These are phyloP conservation scores for Capronia americana DNA, from an alignment of 2,329 filamentous ascomycete genomes.

Conservation along the genomic window DNA sequence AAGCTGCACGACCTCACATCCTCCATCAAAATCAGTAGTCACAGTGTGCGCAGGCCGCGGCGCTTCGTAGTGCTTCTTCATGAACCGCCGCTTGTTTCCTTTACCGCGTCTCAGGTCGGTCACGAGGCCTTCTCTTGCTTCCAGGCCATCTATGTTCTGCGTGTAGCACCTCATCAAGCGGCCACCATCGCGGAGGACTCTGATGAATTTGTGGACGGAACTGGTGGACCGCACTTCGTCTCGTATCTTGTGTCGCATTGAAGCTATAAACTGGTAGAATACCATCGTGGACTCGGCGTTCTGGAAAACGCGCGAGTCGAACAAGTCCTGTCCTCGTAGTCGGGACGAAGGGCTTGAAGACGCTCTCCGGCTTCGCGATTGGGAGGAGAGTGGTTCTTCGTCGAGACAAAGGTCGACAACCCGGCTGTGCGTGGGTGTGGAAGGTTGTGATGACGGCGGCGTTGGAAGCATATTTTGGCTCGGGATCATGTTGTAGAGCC, in stretches of 20 bases:
- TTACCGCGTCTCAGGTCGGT: slow-evolving; percentile 68
- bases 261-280: slow-evolving; percentile 75
- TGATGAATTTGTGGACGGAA: slow-evolving; percentile 71
- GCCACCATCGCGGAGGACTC: slow-evolving; percentile 68
- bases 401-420: slow-evolving; percentile 51
- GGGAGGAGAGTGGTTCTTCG: slow-evolving; percentile 52
- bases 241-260: slow-evolving; percentile 67
- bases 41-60: slow-evolving; percentile 34
- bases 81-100: slow-evolving; percentile 67
- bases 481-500: slow-evolving; percentile 73
- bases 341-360: slow-evolving; percentile 46
- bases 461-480: slow-evolving; percentile 56
- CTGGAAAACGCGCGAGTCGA: slow-evolving; percentile 73
- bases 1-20: slow-evolving; percentile 64
- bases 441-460: slow-evolving; percentile 31
- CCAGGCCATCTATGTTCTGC: slow-evolving; percentile 76
- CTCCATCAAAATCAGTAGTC: slow-evolving; percentile 45
- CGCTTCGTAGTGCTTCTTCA: slow-evolving; percentile 49
- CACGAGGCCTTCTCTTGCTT: slow-evolving; percentile 71
- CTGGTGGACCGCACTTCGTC: slow-evolving; percentile 66
- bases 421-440: slow-evolving; percentile 35
- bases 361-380: slow-evolving; percentile 48
- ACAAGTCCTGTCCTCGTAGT: slow-evolving; percentile 73
- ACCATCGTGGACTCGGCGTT: slow-evolving; percentile 71
- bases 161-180: slow-evolving; percentile 76